Percentiles rank a stretch among this genome's conserved stretches.
These are phyloP conservation scores for Garcileccinum viscosum DNA, from an alignment of 1,284 basidiomycete species.

Conservation along the genomic window DNA sequence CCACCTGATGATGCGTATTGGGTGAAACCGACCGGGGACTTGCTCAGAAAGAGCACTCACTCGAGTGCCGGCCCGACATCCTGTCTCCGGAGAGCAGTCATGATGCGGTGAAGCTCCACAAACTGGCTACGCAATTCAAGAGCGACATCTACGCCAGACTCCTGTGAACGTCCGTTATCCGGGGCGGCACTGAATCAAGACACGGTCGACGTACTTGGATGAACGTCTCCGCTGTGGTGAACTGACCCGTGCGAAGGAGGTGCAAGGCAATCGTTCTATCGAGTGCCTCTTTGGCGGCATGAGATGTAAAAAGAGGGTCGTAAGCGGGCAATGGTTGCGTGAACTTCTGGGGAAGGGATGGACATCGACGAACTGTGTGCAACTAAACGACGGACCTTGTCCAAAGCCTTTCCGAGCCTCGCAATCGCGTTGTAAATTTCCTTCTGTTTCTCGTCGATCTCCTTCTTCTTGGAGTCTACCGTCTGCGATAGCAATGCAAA, in stretches of 20 bases:
- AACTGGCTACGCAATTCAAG: constrained; percentile 66
- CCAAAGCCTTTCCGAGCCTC: constrained; percentile 70
- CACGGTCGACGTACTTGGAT: constrained; percentile 56
- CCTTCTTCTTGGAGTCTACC: constrained; percentile 78
- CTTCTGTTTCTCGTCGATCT: constrained; percentile 87
- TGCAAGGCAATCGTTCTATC: constrained; percentile 78
- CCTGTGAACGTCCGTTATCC: constrained; percentile 50
- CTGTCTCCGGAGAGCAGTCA: constrained; percentile 68
- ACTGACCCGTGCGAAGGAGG: constrained; percentile 81
- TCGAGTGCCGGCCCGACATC: constrained; percentile 77
- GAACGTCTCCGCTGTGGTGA: constrained; percentile 75
- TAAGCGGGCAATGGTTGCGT: constrained; percentile 69
- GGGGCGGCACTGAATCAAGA: not conserved
- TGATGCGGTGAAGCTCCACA: constrained; percentile 75
- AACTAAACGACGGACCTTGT: not conserved
- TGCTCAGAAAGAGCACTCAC: constrained; percentile 48
- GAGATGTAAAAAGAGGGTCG: constrained; percentile 71
- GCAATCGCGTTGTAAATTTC: constrained; percentile 81
- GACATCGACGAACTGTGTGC: not conserved
- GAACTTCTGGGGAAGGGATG: constrained; percentile 63
- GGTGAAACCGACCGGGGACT: constrained; percentile 10
- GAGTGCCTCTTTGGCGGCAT: constrained; percentile 65
- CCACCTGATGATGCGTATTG: constrained; percentile 62
- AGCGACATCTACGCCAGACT: constrained; percentile 70
- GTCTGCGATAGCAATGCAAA: constrained; percentile 61